Evolutionary conservation across 345 rosid species (phyloP).

Genomic region (Dipteronia dyeriana): DNA sequence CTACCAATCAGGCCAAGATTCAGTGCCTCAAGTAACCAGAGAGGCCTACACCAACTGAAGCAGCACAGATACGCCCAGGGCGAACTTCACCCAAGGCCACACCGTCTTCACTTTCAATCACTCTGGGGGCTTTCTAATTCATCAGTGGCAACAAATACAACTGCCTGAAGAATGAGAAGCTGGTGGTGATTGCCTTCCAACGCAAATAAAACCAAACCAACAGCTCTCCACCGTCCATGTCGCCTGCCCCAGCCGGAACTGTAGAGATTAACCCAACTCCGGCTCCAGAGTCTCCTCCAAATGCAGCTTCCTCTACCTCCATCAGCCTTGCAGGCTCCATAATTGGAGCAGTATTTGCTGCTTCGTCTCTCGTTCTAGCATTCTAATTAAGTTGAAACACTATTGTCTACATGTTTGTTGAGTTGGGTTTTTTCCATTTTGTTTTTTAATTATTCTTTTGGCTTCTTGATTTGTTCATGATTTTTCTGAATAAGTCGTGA

Average conservation of each 20-base stretch:
- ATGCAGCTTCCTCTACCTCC: slow-evolving; percentile 41
- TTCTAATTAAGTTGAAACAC: slow-evolving; percentile 10
- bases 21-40: slow-evolving; percentile 64
- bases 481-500: too few species aligned
- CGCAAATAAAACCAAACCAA: slow-evolving; percentile 20
- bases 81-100: slow-evolving; percentile 49
- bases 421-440: too few species aligned
- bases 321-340: slow-evolving; percentile 27
- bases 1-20: slow-evolving; percentile 56
- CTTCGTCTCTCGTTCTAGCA: slow-evolving; percentile 50
- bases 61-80: slow-evolving; percentile 32
- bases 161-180: slow-evolving; percentile 69
- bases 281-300: slow-evolving; percentile 43
- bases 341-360: slow-evolving; percentile 45
- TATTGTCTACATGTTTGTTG: too few species aligned
- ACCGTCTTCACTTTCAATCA: slow-evolving; percentile 51
- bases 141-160: slow-evolving; percentile 75
- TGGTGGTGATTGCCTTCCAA: slow-evolving; percentile 57
- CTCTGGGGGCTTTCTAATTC: slow-evolving; percentile 73
- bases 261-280: slow-evolving; percentile 51
- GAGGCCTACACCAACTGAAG: slow-evolving; percentile 63
- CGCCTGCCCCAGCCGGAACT: slow-evolving; percentile 50
- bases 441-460: too few species aligned
- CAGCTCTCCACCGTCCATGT: slow-evolving; percentile 21
- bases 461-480: too few species aligned